Conservation (phyloP, 768 basidiomycete species). For the Calocera viscosa region DNA sequence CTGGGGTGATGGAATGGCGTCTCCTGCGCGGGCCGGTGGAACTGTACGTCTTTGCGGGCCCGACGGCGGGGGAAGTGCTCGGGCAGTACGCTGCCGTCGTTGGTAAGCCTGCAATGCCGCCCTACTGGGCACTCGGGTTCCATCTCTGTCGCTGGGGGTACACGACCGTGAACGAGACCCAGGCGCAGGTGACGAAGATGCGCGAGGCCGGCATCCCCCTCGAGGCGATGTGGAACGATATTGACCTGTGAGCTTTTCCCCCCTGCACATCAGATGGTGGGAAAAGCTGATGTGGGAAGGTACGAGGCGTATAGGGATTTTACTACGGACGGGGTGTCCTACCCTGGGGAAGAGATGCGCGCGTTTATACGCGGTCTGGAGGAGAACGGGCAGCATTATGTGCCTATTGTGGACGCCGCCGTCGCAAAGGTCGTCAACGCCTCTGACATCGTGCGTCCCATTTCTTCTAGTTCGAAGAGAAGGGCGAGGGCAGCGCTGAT, state of each 20-base stretch:
- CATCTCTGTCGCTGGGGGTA: conserved; percentile 26
- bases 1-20: conserved; percentile 59
- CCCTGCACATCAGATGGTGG: too few species aligned
- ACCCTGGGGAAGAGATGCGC: conserved; percentile 42
- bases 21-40: conserved; percentile 52
- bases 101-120: conserved; percentile 22
- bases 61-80: conserved; percentile 30
- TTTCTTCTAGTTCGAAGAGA: too few species aligned
- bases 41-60: conserved; percentile 44
- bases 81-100: conserved; percentile 24
- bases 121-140: conserved; percentile 26
- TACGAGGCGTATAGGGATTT: conserved; percentile 59
- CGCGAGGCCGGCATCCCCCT: conserved; percentile 63
- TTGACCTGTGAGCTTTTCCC: conserved; percentile 35
- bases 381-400: conserved; percentile 23
- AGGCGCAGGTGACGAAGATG: conserved; percentile 44
- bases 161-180: conserved; percentile 41
- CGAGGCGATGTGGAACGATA: conserved; percentile 75
- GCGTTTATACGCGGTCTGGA: conserved; percentile 44
- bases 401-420: conserved; percentile 59
- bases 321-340: conserved; percentile 52
- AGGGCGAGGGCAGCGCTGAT: too few species aligned
- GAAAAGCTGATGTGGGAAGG: too few species aligned
- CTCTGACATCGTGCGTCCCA: conserved; percentile 45
- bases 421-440: conserved; percentile 45